Percentiles rank a stretch among this genome's conserved stretches.
Conservation (phyloP, 768 basidiomycete species). For the Suillus brevipes region DNA sequence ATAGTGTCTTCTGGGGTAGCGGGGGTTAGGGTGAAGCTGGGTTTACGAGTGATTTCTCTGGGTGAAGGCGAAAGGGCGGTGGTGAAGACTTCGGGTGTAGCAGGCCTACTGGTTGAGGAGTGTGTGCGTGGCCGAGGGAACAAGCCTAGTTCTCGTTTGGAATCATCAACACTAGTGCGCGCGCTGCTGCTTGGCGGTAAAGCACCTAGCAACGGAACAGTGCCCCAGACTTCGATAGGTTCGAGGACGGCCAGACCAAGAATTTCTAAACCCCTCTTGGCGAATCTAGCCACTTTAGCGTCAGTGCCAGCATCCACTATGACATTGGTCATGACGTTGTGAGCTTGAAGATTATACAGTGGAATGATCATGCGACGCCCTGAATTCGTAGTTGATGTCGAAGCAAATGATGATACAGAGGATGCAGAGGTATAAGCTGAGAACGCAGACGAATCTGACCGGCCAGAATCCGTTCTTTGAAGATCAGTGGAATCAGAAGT, state of each 20-base stretch:
- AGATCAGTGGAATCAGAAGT: conserved; percentile 27
- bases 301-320: conserved; percentile 89
- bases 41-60: conserved; percentile 6
- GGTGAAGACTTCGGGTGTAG: conserved; percentile 13
- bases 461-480: conserved; percentile 37
- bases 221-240: conserved; percentile 70
- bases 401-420: conserved; percentile 41
- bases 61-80: background rate
- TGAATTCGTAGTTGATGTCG: conserved; percentile 44
- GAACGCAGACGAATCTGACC: conserved; percentile 49
- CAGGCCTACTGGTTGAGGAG: conserved; percentile 12
- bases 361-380: conserved; percentile 79
- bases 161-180: conserved; percentile 32
- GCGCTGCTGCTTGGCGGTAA: conserved; percentile 19
- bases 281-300: conserved; percentile 79
- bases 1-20: conserved; percentile 17
- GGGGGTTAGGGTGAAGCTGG: conserved; percentile 18
- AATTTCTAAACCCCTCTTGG: conserved; percentile 71
- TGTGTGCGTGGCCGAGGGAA: conserved; percentile 2
- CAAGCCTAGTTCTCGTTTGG: conserved; percentile 23
- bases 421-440: conserved; percentile 52
- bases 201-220: conserved; percentile 13
- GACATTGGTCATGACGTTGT: conserved; percentile 83
- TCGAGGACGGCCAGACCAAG: conserved; percentile 78
- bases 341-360: conserved; percentile 83